These are phyloP conservation scores for Pichia cactophila DNA, from an alignment of 1,139 yeast species.

Conservation along the genomic window DNA sequence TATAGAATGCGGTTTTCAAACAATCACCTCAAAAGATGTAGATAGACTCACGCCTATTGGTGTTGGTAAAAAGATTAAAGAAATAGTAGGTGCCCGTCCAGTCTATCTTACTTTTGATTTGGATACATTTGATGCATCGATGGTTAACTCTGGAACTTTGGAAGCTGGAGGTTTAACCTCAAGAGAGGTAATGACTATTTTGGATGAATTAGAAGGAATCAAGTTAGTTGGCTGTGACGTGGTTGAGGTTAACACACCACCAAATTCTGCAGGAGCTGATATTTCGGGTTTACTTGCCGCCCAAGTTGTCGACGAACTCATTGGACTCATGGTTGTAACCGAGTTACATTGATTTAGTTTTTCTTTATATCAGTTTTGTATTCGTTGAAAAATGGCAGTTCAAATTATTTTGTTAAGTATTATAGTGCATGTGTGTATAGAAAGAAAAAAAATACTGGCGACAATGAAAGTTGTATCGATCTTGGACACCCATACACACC, in stretches of 20 bases:
- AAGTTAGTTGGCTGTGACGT: slow-evolving; percentile 48
- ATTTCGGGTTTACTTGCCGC: slow-evolving; percentile 49
- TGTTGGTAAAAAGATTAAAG: slow-evolving; percentile 32
- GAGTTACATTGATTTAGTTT: slow-evolving; percentile 7
- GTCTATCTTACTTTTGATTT: slow-evolving; percentile 48
- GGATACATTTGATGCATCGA: slow-evolving; percentile 47
- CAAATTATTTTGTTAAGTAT: too few species aligned
- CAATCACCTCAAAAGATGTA: slow-evolving; percentile 42
- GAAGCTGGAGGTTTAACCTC: slow-evolving; percentile 49
- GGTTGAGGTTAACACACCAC: slow-evolving; percentile 54
- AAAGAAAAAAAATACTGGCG: too few species aligned
- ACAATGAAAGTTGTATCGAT: too few species aligned
- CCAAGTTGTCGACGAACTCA: slow-evolving; percentile 42
- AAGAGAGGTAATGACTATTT: slow-evolving; percentile 40
- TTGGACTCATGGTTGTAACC: slow-evolving; percentile 37
- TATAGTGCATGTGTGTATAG: too few species aligned
- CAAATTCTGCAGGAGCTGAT: slow-evolving; percentile 38
- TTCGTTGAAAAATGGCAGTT: not conserved
- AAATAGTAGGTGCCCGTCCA: slow-evolving; percentile 30
- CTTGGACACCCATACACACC: too few species aligned
- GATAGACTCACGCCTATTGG: slow-evolving; percentile 31
- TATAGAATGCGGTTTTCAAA: slow-evolving; percentile 38
- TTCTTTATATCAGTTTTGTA: not conserved
- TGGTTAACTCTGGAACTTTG: slow-evolving; percentile 52
- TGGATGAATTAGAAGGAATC: slow-evolving; percentile 44